phyloP scores from a whole-genome alignment of 306 rosid species.

The Senna siamea region DNA sequence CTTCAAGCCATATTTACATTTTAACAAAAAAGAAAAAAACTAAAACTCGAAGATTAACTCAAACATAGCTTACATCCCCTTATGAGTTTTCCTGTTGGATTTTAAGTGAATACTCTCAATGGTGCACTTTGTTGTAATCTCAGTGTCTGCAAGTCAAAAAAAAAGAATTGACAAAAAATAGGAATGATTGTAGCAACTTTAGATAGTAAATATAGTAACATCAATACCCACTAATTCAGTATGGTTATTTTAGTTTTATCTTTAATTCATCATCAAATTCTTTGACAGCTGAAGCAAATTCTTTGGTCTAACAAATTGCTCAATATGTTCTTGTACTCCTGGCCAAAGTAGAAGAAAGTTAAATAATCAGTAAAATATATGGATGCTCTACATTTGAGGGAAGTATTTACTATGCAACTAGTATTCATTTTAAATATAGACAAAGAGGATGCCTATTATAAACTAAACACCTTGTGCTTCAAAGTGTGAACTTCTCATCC shows the following conservation, averaged over 20 bases:
- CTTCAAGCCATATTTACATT: neutral
- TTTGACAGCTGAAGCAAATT: constrained; percentile 68
- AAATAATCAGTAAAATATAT: too few relatives aligned
- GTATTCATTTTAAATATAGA: neutral
- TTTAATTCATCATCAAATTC: constrained; percentile 68
- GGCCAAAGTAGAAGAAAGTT: constrained; percentile 30
- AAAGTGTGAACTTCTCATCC: too few relatives aligned
- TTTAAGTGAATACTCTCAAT: constrained; percentile 70
- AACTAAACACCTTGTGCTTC: too few relatives aligned
- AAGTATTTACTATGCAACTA: neutral
- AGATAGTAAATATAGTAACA: neutral
- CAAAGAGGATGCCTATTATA: too few relatives aligned
- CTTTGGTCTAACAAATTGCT: constrained; percentile 60
- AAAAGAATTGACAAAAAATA: constrained; percentile 6
- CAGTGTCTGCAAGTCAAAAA: constrained; percentile 51
- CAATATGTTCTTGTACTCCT: constrained; percentile 61
- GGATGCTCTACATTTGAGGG: too few relatives aligned
- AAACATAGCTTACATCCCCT: neutral
- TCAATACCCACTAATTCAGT: neutral
- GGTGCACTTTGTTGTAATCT: constrained; percentile 48
- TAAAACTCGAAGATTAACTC: constrained; percentile 23
- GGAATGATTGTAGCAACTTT: constrained; percentile 3
- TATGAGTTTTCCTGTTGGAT: constrained; percentile 9
- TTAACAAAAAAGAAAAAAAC: neutral
- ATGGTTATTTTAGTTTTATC: constrained; percentile 44